These are phyloP conservation scores for Pseudonitzschia delicatissima DNA, from an alignment of 108 stramenopile genomes.

Conservation along the genomic window DNA sequence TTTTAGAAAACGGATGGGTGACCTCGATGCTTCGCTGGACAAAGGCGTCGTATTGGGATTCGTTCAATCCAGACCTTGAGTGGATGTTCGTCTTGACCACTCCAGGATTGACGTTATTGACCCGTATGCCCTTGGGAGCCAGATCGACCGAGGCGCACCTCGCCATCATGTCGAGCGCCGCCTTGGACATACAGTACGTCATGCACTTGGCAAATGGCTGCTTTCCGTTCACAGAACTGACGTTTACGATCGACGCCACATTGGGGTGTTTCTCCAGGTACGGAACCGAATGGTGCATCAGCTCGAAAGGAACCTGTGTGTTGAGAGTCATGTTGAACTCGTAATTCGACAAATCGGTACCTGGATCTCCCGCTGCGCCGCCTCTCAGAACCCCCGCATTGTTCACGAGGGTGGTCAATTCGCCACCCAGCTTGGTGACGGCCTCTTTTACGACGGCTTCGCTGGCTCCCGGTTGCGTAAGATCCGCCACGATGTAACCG, in stretches of 20 bases:
- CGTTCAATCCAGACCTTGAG: conserved; percentile 38
- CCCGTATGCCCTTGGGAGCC: conserved; percentile 56
- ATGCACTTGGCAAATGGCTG: conserved; percentile 57
- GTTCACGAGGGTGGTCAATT: conserved; percentile 51
- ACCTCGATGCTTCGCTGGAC: conserved; percentile 45
- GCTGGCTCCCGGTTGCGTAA: conserved; percentile 33
- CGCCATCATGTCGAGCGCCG: conserved; percentile 61
- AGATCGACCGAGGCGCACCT: conserved; percentile 61
- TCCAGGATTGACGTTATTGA: conserved; percentile 70
- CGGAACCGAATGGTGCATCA: conserved; percentile 58
- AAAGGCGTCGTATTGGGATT: conserved; percentile 54
- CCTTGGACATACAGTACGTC: conserved; percentile 66
- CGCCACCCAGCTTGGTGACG: conserved; percentile 32
- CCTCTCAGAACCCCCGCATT: conserved; percentile 51
- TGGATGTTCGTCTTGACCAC: conserved; percentile 63
- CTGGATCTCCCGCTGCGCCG: conserved; percentile 37
- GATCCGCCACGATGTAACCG: conserved; percentile 52
- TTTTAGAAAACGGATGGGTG: conserved; percentile 55
- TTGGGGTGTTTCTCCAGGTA: conserved; percentile 31
- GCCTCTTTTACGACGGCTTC: conserved; percentile 42
- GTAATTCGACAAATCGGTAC: conserved; percentile 40
- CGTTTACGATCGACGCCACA: conserved; percentile 51
- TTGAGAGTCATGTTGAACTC: conserved; percentile 52
- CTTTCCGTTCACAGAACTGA: conserved; percentile 68
- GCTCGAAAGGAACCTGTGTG: conserved; percentile 57